Evolutionary conservation across 1,284 basidiomycete species (phyloP).

Genomic region (Cutaneotrichosporon sp.): DNA sequence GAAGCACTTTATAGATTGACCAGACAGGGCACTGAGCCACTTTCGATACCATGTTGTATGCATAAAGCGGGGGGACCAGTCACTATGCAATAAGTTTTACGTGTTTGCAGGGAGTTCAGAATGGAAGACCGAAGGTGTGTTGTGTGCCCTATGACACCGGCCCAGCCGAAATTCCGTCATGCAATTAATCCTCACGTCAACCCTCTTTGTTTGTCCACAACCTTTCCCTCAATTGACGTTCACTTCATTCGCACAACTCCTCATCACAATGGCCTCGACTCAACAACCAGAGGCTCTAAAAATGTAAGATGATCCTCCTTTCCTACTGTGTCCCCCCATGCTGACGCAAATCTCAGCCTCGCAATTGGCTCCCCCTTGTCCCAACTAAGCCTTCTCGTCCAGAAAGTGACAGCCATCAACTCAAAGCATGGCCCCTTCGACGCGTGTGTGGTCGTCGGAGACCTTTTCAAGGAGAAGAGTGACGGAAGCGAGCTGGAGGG

Average conservation of each 20-base stretch:
- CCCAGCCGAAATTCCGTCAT: slow-evolving; percentile 1
- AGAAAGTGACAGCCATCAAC: slow-evolving; percentile 81
- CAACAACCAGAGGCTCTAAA: slow-evolving; percentile 12
- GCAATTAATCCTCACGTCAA: no score
- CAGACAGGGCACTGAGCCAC: no score
- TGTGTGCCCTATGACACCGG: not conserved
- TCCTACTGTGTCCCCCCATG: not conserved
- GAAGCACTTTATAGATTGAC: no score
- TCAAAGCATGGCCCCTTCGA: slow-evolving; percentile 93
- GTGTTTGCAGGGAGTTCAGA: no score
- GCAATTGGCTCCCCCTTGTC: slow-evolving; percentile 82
- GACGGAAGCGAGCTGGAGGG: slow-evolving; percentile 51
- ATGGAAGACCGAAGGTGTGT: not conserved
- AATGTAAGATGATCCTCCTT: slow-evolving; percentile 5
- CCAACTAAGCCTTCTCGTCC: slow-evolving; percentile 64
- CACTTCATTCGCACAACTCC: not conserved
- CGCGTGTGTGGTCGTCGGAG: slow-evolving; percentile 77
- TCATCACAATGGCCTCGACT: not conserved
- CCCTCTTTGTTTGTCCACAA: not conserved
- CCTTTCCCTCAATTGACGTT: not conserved
- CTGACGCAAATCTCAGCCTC: slow-evolving; percentile 55
- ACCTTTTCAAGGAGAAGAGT: slow-evolving; percentile 72
- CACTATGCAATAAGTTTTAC: no score
- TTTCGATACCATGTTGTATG: not conserved
- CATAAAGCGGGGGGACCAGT: no score